Conservation (phyloP, 2,329 filamentous ascomycete genomes). For the Chaetoscypha palmicola region DNA sequence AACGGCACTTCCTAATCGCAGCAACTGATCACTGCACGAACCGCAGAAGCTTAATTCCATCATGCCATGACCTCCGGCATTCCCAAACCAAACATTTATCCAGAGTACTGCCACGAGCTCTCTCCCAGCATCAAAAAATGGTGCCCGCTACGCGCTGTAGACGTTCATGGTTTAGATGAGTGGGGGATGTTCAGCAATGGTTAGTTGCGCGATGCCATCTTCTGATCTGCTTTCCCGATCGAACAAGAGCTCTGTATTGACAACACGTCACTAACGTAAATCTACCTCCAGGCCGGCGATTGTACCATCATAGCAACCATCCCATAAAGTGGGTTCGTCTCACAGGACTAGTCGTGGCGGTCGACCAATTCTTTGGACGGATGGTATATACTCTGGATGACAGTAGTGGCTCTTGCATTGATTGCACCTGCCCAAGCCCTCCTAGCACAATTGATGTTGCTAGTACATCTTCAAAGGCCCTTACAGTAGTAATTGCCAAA, state of each 20-base stretch:
- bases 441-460: neutral
- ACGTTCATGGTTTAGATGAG: slow-evolving; percentile 42
- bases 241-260: neutral
- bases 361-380: slow-evolving; percentile 43
- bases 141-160: slow-evolving; percentile 47
- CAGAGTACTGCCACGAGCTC: slow-evolving; percentile 55
- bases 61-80: slow-evolving; percentile 44
- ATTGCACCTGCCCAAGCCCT: slow-evolving; percentile 31
- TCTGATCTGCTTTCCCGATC: neutral
- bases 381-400: slow-evolving; percentile 57
- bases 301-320: slow-evolving; percentile 65
- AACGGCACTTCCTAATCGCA: neutral
- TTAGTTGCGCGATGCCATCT: slow-evolving; percentile 24
- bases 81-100: slow-evolving; percentile 40
- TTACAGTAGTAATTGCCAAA: neutral
- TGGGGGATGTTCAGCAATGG: slow-evolving; percentile 46
- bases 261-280: no score
- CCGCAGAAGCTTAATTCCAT: no score
- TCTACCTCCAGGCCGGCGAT: slow-evolving; percentile 44
- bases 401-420: slow-evolving; percentile 53
- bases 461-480: neutral
- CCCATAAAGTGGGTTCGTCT: slow-evolving; percentile 71
- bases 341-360: slow-evolving; percentile 60
- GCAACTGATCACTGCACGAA: neutral
- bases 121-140: slow-evolving; percentile 54